phyloP scores from a whole-genome alignment of 164 flowering plant genomes.

The Sedum album region DNA sequence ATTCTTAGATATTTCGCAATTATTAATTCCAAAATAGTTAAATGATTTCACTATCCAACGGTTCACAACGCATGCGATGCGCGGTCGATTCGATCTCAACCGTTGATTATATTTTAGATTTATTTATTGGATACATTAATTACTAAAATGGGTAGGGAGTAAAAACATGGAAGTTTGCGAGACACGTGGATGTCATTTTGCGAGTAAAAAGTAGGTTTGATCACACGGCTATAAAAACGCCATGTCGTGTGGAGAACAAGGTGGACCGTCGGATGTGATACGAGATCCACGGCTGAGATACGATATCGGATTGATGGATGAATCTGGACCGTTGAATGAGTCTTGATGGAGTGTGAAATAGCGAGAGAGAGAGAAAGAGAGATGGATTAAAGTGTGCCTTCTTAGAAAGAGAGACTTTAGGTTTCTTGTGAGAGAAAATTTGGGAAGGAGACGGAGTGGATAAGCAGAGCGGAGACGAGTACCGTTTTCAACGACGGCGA shows the following conservation, averaged over 20 bases:
- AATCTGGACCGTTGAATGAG: conserved; percentile 33
- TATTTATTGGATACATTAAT: neutral
- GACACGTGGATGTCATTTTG: conserved; percentile 39
- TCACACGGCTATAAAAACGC: conserved; percentile 26
- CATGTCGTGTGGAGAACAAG: conserved; percentile 31
- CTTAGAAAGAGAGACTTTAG: conserved; percentile 13
- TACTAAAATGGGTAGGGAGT: conserved; percentile 3
- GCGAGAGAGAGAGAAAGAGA: conserved; percentile 22
- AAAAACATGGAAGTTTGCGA: conserved; percentile 14
- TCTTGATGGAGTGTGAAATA: conserved; percentile 27
- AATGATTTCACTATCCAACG: conserved; percentile 15
- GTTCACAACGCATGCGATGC: neutral
- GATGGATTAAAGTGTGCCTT: conserved; percentile 17
- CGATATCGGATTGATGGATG: neutral
- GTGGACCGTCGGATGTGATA: conserved; percentile 23
- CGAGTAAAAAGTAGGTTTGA: neutral
- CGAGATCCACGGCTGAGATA: conserved; percentile 18
- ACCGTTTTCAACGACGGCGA: neutral
- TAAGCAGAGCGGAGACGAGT: conserved; percentile 11
- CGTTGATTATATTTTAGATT: neutral
- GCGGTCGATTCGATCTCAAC: neutral
- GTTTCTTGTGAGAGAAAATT: conserved; percentile 14
- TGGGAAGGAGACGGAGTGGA: conserved; percentile 12
- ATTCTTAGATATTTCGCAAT: neutral
- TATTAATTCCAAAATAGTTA: conserved; percentile 12